Conservation (phyloP, 495 filamentous ascomycete species). For the Talaromyces borbonicus region DNA sequence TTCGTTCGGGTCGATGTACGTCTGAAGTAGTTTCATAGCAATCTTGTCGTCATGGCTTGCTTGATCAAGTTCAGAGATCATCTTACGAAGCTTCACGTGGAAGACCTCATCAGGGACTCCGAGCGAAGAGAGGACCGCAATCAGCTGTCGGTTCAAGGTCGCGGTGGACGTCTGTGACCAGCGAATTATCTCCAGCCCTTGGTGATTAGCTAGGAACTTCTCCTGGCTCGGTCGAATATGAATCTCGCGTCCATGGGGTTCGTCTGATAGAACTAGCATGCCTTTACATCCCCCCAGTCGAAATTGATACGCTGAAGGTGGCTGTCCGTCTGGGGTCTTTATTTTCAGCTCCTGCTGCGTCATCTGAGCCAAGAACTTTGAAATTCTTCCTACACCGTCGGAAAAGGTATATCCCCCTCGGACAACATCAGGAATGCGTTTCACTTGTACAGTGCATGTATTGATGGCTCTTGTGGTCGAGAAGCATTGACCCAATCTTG, state of each 20-base stretch:
- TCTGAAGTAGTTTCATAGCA: constrained; percentile 57
- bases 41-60: constrained; percentile 54
- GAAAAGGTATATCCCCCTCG: constrained; percentile 64
- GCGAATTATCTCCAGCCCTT: constrained; percentile 74
- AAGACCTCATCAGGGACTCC: constrained; percentile 65
- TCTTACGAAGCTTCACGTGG: constrained; percentile 48
- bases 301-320: constrained; percentile 83
- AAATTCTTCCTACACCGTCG: constrained; percentile 93
- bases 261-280: constrained; percentile 62
- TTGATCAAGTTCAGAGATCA: constrained; percentile 52
- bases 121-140: constrained; percentile 68
- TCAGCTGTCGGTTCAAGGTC: constrained; percentile 81
- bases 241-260: constrained; percentile 50
- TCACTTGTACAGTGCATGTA: constrained; percentile 26
- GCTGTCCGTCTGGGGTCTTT: constrained; percentile 26
- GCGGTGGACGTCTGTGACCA: constrained; percentile 65
- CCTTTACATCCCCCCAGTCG: constrained; percentile 89
- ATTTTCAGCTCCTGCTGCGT: constrained; percentile 55
- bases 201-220: constrained; percentile 69
- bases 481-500: constrained; percentile 88
- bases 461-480: constrained; percentile 75
- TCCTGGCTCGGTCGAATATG: constrained; percentile 73
- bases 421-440: constrained; percentile 51
- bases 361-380: constrained; percentile 60
- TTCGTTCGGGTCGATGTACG: constrained; percentile 77